phyloP scores from a whole-genome alignment of 2,329 filamentous ascomycete species.

The Paramyrothecium sp. region DNA sequence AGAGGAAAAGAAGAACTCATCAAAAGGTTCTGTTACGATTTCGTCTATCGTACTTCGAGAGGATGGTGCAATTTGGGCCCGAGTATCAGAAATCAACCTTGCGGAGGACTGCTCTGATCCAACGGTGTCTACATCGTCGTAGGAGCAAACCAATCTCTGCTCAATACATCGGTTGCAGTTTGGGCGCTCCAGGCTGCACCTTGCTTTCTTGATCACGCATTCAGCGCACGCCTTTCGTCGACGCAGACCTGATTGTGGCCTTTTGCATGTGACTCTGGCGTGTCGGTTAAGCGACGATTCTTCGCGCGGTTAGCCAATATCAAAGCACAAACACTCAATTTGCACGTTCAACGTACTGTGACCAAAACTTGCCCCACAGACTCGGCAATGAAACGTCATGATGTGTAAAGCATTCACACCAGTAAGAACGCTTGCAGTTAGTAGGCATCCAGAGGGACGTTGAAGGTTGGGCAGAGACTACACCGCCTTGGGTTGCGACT shows the following conservation, averaged over 20 bases:
- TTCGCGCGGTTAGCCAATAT: neutral
- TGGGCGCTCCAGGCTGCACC: neutral
- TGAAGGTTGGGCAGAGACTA: too few species aligned
- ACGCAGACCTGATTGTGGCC: neutral
- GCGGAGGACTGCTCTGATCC: neutral
- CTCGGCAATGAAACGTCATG: neutral
- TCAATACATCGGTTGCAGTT: neutral
- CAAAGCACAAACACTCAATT: neutral
- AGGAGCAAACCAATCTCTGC: neutral
- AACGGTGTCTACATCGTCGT: neutral
- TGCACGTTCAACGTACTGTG: neutral
- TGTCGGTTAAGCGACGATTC: neutral
- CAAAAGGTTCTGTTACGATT: neutral
- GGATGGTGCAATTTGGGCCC: neutral
- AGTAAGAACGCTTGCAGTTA: too few species aligned
- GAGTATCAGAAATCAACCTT: neutral
- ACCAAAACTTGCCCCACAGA: constrained; percentile 1
- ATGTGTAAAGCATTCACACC: too few species aligned
- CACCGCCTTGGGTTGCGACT: too few species aligned
- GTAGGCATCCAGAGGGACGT: too few species aligned
- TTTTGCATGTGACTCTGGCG: neutral
- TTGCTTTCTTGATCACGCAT: neutral
- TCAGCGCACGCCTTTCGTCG: neutral
- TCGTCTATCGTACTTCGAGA: neutral
- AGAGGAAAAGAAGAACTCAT: neutral